Evolutionary conservation across 192 early-diverging fungal species (phyloP).

Genomic region (Coemansia umbellata): DNA sequence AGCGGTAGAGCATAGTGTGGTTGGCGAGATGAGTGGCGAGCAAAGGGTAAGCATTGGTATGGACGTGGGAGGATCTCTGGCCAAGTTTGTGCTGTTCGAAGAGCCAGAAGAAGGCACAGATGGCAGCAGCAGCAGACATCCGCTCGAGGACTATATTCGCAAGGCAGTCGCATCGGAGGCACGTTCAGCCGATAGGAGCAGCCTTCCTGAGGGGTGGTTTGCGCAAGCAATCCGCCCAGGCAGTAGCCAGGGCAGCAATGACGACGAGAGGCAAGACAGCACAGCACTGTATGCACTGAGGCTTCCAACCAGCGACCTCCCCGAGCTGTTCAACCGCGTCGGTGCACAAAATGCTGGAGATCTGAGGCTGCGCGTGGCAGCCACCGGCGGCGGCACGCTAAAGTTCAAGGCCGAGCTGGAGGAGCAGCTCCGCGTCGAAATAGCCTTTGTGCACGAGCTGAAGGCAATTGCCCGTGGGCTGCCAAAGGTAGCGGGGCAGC

Average conservation of each 20-base stretch:
- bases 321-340: not conserved
- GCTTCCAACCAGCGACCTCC: constrained; percentile 12
- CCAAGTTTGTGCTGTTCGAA: not conserved
- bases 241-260: too few species aligned
- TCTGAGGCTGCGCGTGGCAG: constrained; percentile 21
- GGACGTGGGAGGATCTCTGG: not conserved
- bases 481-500: not conserved
- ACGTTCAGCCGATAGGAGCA: too few species aligned
- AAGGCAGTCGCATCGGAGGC: too few species aligned
- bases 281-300: constrained; percentile 6
- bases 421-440: constrained; percentile 6
- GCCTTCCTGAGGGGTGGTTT: too few species aligned
- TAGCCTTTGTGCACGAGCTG: constrained; percentile 30
- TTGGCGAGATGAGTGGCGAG: too few species aligned
- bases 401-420: constrained; percentile 14
- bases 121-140: too few species aligned
- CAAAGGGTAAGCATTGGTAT: too few species aligned
- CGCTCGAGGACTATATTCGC: too few species aligned
- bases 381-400: constrained; percentile 41
- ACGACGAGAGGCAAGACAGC: too few species aligned
- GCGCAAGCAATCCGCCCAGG: too few species aligned
- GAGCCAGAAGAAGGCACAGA: not conserved
- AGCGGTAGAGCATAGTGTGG: too few species aligned
- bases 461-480: constrained; percentile 18
- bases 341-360: too few species aligned